Evolutionary conservation across 495 filamentous ascomycete genomes (phyloP).

Genomic region (Bryoglossum gracile): DNA sequence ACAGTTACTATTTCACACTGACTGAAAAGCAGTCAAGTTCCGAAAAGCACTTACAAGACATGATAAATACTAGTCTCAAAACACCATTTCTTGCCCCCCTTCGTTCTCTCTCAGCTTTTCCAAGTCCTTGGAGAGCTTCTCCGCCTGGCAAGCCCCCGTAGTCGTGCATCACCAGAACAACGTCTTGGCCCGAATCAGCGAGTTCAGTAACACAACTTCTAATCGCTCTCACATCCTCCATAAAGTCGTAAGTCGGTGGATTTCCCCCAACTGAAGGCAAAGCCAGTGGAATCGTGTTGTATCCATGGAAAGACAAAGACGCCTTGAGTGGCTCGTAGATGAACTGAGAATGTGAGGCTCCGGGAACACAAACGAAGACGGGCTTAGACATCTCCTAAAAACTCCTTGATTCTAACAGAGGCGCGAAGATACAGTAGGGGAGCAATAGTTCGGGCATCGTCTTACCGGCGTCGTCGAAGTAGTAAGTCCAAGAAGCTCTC

Average conservation of each 20-base stretch:
- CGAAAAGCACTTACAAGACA: conserved; percentile 20
- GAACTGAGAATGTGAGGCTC: conserved; percentile 16
- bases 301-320: conserved; percentile 30
- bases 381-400: conserved; percentile 14
- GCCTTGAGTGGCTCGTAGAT: conserved; percentile 26
- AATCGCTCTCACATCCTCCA: conserved; percentile 26
- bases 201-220: conserved; percentile 21
- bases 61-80: conserved; percentile 21
- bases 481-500: conserved; percentile 2
- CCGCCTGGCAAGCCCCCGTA: conserved; percentile 34
- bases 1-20: too few relatives aligned
- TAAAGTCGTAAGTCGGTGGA: conserved; percentile 31
- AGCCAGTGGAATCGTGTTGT: conserved; percentile 28
- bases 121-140: conserved; percentile 36
- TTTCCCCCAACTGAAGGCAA: conserved; percentile 39
- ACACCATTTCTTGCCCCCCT: conserved; percentile 35
- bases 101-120: conserved; percentile 25
- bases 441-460: not conserved
- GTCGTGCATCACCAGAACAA: conserved; percentile 39
- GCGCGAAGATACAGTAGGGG: not conserved
- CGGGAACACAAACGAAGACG: conserved; percentile 21
- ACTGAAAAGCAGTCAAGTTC: too few relatives aligned
- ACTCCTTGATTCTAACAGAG: not conserved
- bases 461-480: not conserved
- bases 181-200: conserved; percentile 27